Conservation (phyloP, 352 stramenopile genomes). For the Phytophthora nicotianae region DNA sequence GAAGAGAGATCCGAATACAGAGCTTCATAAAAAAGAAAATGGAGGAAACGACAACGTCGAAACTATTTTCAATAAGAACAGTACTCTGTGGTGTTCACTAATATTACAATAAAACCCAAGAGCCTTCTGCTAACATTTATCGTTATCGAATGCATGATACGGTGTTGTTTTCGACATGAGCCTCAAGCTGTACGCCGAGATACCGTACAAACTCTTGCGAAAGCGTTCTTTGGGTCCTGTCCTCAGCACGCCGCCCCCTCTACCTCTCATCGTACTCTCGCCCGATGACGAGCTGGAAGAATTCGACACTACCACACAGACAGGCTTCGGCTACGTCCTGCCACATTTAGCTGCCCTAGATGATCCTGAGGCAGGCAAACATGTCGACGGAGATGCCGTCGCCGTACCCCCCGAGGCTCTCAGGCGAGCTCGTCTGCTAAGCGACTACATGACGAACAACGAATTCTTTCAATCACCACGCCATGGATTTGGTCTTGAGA, state of each 20-base stretch:
- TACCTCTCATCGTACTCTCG: conserved; percentile 70
- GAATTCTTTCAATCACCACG: conserved; percentile 62
- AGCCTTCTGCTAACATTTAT: conserved; percentile 6
- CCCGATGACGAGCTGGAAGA: conserved; percentile 73
- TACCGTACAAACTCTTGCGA: conserved; percentile 41
- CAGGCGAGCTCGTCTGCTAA: conserved; percentile 45
- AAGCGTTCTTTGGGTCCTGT: conserved; percentile 49
- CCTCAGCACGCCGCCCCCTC: conserved; percentile 51
- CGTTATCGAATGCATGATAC: too few relatives aligned
- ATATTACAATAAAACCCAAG: not conserved
- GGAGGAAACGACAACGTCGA: conserved; percentile 11
- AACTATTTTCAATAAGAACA: conserved; percentile 39
- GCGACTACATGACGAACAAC: conserved; percentile 78
- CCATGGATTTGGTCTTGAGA: conserved; percentile 66
- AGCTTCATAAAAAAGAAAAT: too few relatives aligned
- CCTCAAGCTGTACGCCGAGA: conserved; percentile 28
- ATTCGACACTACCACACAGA: conserved; percentile 62
- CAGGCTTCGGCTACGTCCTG: conserved; percentile 61
- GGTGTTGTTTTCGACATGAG: conserved; percentile 11
- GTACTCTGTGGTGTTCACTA: conserved; percentile 18
- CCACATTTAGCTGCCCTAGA: conserved; percentile 48
- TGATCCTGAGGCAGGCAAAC: conserved; percentile 47
- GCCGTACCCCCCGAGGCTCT: conserved; percentile 10
- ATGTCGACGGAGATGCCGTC: conserved; percentile 21
- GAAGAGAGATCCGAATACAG: conserved; percentile 8